A percentile compares a stretch with the other conserved stretches of the same genome.
Conservation (phyloP, 2,329 filamentous ascomycete genomes). For the Lachnellula hyalina region DNA sequence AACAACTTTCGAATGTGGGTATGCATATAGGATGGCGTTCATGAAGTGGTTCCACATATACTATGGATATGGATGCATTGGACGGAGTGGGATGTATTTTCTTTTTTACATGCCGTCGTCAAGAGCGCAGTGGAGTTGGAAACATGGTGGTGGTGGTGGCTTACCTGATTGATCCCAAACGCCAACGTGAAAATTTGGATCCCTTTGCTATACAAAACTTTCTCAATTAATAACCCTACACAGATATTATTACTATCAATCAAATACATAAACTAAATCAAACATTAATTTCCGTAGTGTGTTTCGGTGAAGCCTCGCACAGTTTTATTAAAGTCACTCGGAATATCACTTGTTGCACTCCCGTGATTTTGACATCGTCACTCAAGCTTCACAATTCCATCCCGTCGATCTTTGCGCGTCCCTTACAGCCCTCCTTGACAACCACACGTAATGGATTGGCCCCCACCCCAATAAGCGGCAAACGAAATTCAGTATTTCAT, state of each 20-base stretch:
- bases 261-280: neutral
- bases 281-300: neutral
- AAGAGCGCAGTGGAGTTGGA: neutral
- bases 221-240: neutral
- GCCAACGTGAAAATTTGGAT: neutral
- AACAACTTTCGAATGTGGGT: neutral
- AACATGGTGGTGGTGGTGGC: neutral
- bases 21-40: slow-evolving; percentile 2
- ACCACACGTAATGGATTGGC: slow-evolving; percentile 24
- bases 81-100: neutral
- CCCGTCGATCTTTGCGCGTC: neutral
- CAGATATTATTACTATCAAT: neutral
- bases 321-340: neutral
- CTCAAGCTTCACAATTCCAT: neutral
- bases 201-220: neutral
- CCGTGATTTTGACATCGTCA: neutral
- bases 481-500: neutral
- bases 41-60: neutral
- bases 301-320: neutral
- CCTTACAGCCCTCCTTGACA: slow-evolving; percentile 1
- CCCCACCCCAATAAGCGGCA: slow-evolving; percentile 15
- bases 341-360: neutral
- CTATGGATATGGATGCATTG: neutral
- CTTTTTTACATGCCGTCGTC: neutral
- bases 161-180: neutral